Evolutionary conservation across 345 rosid genomes (phyloP).

Genomic region (Theobroma cacao): DNA sequence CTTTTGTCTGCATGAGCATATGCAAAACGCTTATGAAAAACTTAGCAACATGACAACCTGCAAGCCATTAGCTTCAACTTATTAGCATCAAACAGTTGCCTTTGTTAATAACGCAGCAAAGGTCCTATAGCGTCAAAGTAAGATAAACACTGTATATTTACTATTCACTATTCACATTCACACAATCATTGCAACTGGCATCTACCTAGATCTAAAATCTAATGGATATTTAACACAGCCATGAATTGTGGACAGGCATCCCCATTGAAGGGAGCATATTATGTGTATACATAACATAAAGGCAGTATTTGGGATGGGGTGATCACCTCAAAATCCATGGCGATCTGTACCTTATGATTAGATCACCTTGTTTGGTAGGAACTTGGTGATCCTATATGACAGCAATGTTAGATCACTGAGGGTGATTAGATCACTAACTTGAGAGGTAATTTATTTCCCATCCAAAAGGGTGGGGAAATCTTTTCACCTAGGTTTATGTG

Average conservation of each 20-base stretch:
- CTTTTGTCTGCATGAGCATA: neutral
- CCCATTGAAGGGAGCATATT: neutral
- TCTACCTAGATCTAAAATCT: slow-evolving; percentile 1
- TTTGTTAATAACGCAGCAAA: neutral
- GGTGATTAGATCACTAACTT: too few relatives aligned
- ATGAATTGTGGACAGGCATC: slow-evolving; percentile 2
- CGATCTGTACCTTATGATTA: too few relatives aligned
- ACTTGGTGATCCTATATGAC: too few relatives aligned
- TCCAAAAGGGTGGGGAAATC: too few relatives aligned
- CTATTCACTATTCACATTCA: neutral
- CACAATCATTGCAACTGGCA: neutral
- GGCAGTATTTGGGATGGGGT: too few relatives aligned
- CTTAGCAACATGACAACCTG: neutral
- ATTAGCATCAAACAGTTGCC: neutral
- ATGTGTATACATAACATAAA: neutral
- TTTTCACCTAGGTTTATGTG: too few relatives aligned
- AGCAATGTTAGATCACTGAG: too few relatives aligned
- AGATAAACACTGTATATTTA: neutral
- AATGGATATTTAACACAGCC: neutral
- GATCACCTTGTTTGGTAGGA: too few relatives aligned
- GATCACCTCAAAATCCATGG: too few relatives aligned
- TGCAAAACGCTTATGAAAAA: neutral
- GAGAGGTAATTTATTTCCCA: too few relatives aligned
- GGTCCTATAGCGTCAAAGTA: neutral
- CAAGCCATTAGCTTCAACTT: neutral